Evolutionary conservation across 2,329 filamentous ascomycete genomes (phyloP).

Genomic region (Trichoderma harzianum): DNA sequence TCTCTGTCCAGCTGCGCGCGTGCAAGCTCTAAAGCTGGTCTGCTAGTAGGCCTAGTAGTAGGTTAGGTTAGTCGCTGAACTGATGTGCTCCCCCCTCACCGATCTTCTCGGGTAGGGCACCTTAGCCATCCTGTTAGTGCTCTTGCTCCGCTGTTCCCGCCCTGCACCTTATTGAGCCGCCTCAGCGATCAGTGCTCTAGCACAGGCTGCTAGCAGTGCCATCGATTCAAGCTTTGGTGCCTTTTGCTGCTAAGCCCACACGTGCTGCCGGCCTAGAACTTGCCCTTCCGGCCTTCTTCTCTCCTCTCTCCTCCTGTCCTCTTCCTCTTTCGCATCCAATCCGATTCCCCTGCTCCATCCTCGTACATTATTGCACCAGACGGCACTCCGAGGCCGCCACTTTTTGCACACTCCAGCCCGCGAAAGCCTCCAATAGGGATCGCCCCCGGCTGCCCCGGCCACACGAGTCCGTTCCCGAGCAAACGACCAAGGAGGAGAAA

Average conservation of each 20-base stretch:
- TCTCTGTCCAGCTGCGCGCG: neutral
- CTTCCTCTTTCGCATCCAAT: neutral
- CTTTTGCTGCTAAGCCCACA: neutral
- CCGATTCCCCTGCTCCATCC: neutral
- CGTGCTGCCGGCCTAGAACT: neutral
- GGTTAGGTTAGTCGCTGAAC: neutral
- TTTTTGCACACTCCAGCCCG: neutral
- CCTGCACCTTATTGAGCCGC: neutral
- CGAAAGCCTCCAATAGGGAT: neutral
- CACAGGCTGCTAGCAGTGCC: neutral
- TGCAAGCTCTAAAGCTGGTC: no score
- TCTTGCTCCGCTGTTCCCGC: slow-evolving; percentile 1
- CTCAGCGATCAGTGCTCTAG: neutral
- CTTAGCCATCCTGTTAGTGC: slow-evolving; percentile 1
- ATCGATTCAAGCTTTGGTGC: neutral
- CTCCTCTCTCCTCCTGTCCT: neutral
- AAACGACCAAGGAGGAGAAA: neutral
- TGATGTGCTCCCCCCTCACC: neutral
- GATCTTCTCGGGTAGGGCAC: slow-evolving; percentile 13
- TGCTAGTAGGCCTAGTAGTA: neutral
- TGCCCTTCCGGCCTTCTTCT: neutral
- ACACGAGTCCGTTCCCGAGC: neutral
- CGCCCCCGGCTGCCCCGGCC: neutral
- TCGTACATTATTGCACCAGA: neutral
- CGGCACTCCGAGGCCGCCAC: neutral